Conservation (phyloP, 208 protist genomes). For the Trypanosoma lewisi region DNA sequence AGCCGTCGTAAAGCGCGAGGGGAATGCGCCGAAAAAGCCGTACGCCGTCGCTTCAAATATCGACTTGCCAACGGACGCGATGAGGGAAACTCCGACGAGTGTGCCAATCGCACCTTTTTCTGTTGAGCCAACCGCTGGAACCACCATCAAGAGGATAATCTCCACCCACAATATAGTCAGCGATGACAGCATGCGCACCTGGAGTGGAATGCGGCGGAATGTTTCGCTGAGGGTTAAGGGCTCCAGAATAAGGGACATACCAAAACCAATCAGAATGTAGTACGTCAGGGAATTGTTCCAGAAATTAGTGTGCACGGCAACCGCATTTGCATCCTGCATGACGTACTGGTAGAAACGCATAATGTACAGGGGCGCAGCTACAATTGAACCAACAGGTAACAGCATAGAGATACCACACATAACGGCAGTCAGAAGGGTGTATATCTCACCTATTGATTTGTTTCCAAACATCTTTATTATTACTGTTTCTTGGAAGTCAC, state of each 20-base stretch:
- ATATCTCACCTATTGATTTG: constrained; percentile 25
- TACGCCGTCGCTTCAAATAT: constrained; percentile 75
- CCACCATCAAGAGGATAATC: constrained; percentile 47
- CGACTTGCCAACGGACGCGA: constrained; percentile 54
- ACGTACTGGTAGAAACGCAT: constrained; percentile 60
- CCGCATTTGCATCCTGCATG: constrained; percentile 27
- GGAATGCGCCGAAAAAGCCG: constrained; percentile 62
- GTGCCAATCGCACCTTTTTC: constrained; percentile 44
- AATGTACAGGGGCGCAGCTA: constrained; percentile 79
- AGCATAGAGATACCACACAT: constrained; percentile 76
- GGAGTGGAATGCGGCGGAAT: constrained; percentile 44
- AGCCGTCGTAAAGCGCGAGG: constrained; percentile 44
- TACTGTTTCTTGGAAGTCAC: background rate
- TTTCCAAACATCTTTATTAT: background rate
- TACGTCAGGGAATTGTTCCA: constrained; percentile 70
- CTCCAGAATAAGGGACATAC: constrained; percentile 45
- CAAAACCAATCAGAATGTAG: constrained; percentile 53
- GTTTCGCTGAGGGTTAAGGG: constrained; percentile 43
- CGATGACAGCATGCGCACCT: constrained; percentile 35
- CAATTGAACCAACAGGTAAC: constrained; percentile 79
- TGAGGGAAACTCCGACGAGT: constrained; percentile 32
- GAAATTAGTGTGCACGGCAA: constrained; percentile 36
- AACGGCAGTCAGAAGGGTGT: constrained; percentile 60
- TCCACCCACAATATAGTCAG: constrained; percentile 46
- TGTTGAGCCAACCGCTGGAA: constrained; percentile 40